Base-by-base conservation (phyloP, 805 yeast genomes). In the Starmerella gropengiesseri region DNA sequence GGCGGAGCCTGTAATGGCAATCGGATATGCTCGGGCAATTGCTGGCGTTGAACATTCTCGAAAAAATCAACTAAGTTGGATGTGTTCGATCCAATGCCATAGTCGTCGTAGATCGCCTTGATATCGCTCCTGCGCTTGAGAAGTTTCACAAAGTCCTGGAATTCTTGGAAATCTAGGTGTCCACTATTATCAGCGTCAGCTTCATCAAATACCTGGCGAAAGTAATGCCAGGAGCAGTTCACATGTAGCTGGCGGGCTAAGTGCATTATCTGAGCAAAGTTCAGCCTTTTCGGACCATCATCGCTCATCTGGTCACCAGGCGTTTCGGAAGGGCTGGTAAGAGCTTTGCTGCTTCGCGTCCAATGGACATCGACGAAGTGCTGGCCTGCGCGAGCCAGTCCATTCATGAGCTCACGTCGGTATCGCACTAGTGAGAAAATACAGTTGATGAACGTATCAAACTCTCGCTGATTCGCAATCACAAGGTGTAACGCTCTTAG, bases 401-500 rank as follows among this genome's bases (percentile, higher is more conserved):
- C 74, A 43, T 71, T 67, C 72, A 76, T 74, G 37, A 83, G 58
- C 42, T 74, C 81, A 37, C 73, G 69, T 41, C 87, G 68, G 40
- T 75, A 71, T 28, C 64, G 63, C 2, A 74, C 72, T 12, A 86
- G 60, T 29, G 73, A 69, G 33, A 68, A 67, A 14, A 81, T 59
- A 25, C 83, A 75, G 25, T 65, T 55, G 25, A 78, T 55, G 56
- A 84, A 66, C 50, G 70, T 47, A 52, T 81, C 70, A 40, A 71
- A 75, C 31, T 75, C 78, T 20, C 60, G 60, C 37, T 62, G 63
- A 7, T 68, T 63, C 0, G 70, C 60, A 1, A 94, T 86, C 7
- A 87, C 75, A 13, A 86, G 61, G 61, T 89, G 95, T 41, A 91
- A 60, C 0, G 87, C 81, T 53, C 84, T 82, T 34, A 84, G 64